Evolutionary conservation across 108 stramenopile species (phyloP).

Genomic region (Fistulifera solaris): DNA sequence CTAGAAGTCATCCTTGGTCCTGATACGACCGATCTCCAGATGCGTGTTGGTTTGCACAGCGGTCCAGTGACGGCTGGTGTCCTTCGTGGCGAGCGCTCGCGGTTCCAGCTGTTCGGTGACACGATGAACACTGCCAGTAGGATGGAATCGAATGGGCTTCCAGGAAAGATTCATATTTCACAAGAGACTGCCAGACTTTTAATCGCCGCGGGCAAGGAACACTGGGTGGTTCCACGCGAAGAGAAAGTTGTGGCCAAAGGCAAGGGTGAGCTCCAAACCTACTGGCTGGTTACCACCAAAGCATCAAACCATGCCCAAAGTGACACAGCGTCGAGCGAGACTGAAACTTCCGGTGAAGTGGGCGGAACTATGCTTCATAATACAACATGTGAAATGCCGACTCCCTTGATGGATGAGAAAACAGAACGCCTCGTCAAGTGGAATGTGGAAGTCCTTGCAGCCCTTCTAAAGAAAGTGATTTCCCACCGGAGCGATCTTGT

Average conservation of each 20-base stretch:
- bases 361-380: background rate
- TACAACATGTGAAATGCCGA: background rate
- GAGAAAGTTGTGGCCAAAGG: slow-evolving; percentile 36
- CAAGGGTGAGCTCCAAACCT: slow-evolving; percentile 34
- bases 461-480: background rate
- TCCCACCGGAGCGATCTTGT: background rate
- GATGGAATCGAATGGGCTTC: slow-evolving; percentile 48
- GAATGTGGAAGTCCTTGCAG: slow-evolving; percentile 1
- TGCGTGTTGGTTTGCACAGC: slow-evolving; percentile 34
- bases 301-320: background rate
- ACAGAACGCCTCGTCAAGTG: slow-evolving; percentile 1
- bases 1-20: slow-evolving; percentile 28
- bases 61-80: slow-evolving; percentile 41
- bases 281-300: slow-evolving; percentile 13
- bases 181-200: slow-evolving; percentile 38
- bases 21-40: slow-evolving; percentile 34
- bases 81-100: slow-evolving; percentile 23
- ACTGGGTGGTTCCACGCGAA: slow-evolving; percentile 29
- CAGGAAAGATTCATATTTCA: slow-evolving; percentile 48
- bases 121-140: slow-evolving; percentile 40
- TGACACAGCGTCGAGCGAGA: background rate
- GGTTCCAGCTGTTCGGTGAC: slow-evolving; percentile 13
- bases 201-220: slow-evolving; percentile 24
- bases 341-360: background rate
- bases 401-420: slow-evolving; percentile 1